Percentiles rank a stretch among this genome's conserved stretches.
Conservation (phyloP, 2,329 filamentous ascomycete species). For the Scolecobasidium constrictum region DNA sequence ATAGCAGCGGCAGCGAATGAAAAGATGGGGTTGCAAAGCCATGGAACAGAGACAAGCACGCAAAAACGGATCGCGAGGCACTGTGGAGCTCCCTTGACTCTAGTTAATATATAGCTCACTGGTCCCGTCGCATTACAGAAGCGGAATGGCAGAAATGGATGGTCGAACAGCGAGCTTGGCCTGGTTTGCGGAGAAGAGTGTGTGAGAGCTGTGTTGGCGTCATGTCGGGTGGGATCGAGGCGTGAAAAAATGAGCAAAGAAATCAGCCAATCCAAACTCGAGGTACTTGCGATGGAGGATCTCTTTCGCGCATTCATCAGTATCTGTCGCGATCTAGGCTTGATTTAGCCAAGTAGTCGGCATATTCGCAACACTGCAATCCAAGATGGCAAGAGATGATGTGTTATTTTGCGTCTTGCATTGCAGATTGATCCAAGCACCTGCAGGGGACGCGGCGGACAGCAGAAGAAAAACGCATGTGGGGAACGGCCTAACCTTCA, state of each 20-base stretch:
- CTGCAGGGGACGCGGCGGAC: background rate
- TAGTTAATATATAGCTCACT: constrained; percentile 14
- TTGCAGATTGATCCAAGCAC: too few species aligned
- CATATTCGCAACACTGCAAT: too few species aligned
- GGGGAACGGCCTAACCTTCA: background rate
- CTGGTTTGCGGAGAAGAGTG: constrained; percentile 1
- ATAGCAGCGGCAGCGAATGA: background rate
- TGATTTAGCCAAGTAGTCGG: too few species aligned
- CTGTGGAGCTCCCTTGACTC: background rate
- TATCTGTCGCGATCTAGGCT: background rate
- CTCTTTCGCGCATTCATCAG: too few species aligned
- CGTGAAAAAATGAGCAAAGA: background rate
- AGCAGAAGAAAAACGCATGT: background rate
- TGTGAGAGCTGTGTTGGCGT: constrained; percentile 18
- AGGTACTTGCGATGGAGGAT: background rate
- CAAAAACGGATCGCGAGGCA: background rate
- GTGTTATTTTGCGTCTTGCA: too few species aligned
- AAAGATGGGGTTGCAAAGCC: background rate
- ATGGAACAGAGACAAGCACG: background rate
- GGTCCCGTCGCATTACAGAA: constrained; percentile 26
- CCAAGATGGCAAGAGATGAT: too few species aligned
- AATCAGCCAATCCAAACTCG: background rate
- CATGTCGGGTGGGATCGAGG: background rate
- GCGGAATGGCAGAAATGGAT: constrained; percentile 4
- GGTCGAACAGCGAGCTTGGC: constrained; percentile 23